Base-by-base conservation (phyloP, 2,329 filamentous ascomycete species). In the Dryadomyces sulphureus region DNA sequence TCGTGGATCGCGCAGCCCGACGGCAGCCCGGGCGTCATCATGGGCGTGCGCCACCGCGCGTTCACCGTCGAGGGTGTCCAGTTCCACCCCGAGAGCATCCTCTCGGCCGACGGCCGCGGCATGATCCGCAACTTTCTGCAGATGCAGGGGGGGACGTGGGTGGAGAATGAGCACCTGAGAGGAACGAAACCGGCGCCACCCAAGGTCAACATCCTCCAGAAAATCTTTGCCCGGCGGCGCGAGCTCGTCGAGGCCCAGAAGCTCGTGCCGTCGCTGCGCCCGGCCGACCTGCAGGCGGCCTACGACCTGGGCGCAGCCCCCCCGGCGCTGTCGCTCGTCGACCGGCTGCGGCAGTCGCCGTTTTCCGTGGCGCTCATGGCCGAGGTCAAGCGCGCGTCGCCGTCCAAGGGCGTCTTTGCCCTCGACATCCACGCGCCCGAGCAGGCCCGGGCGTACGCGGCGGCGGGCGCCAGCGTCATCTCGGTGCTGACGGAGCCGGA, bases 401-500 rank as follows among this genome's bases (percentile, higher is more conserved):
- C 92, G 1, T 96, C 90, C 1, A 98, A 98, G 65, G 93, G 92
- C 20, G 77, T 93, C 35, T 96, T 98, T 51, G 86, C 89, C 1
- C 72, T 94, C 2, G 78, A 86, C 22, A 84, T 89, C 20, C 92
- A 84, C 55, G 92, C 92, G 9, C 88, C 92, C 21, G 79, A 81
- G 5, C 92, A 98, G 62, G 92, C 93, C 38, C 79, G 81, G 52
- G 87, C 83, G 54, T 98, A 98, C 61, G 92, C 93, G 9, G 73
- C 92, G 44, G 89, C 92, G 7, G 93, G 92, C 14, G 92, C 92
- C 41, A 96, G 90, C 60, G 87, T 94, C 35, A 98, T 98, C 54
- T 96, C 92, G 1, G 92, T 98, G n/a, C 74, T 98, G 41, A 98
- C 92, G 0, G 92, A 98, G 64, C 92, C 93, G 0, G 84, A 96